These are phyloP conservation scores for Malassezia vespertilionis DNA, from an alignment of 1,284 basidiomycete genomes.

Conservation along the genomic window DNA sequence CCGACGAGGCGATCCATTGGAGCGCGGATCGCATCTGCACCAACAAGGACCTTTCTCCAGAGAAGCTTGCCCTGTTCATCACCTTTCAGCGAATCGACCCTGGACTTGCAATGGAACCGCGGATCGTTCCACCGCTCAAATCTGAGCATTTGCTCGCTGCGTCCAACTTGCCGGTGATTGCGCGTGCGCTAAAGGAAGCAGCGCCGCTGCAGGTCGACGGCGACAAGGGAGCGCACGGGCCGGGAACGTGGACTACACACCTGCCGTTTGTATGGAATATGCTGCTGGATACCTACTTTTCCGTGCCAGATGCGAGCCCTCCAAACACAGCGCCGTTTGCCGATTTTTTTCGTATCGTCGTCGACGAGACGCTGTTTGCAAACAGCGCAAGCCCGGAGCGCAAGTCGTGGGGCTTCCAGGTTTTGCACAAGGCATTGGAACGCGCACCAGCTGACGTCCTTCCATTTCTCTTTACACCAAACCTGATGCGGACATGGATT, in stretches of 20 bases:
- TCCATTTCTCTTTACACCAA: constrained; percentile 80
- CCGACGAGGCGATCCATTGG: constrained; percentile 23
- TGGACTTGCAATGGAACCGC: constrained; percentile 50
- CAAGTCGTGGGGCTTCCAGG: constrained; percentile 90
- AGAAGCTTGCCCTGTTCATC: constrained; percentile 72
- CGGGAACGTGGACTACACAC: constrained; percentile 67
- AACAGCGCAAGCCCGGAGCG: constrained; percentile 71
- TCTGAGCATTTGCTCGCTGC: constrained; percentile 58
- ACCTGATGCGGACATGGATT: constrained; percentile 93
- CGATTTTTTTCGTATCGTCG: constrained; percentile 77
- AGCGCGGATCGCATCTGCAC: constrained; percentile 20
- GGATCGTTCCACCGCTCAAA: constrained; percentile 70
- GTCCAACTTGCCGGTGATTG: constrained; percentile 63
- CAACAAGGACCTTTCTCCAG: constrained; percentile 62
- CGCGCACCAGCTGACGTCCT: constrained; percentile 60
- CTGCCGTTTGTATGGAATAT: constrained; percentile 84
- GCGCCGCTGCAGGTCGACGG: constrained; percentile 21
- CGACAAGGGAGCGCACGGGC: constrained; percentile 30
- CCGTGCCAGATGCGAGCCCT: constrained; percentile 46
- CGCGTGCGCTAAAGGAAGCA: constrained; percentile 51
- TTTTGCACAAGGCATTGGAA: constrained; percentile 70
- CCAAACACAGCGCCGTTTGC: constrained; percentile 62
- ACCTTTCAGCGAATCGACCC: constrained; percentile 50
- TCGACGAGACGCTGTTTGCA: constrained; percentile 84
- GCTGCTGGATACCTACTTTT: constrained; percentile 66